Evolutionary conservation across 2,329 filamentous ascomycete genomes (phyloP).

Genomic region (Colletotrichum sp.): DNA sequence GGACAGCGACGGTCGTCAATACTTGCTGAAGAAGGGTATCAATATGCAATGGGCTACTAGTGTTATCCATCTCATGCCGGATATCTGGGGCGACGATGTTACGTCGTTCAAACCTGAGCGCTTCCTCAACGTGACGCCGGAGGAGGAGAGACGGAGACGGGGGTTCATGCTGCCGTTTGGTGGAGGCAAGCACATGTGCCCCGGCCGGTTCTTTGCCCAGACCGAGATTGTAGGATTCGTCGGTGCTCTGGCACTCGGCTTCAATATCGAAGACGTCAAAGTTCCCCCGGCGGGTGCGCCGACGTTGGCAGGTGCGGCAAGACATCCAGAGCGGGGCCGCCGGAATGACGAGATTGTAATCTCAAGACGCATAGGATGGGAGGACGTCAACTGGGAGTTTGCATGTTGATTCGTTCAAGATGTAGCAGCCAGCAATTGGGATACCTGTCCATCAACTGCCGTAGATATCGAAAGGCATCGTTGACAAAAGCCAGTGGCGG

Average conservation of each 20-base stretch:
- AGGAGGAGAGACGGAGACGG: conserved; percentile 26
- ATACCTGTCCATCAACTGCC: background rate
- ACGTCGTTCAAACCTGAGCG: conserved; percentile 27
- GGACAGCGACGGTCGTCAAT: conserved; percentile 25
- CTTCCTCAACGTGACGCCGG: conserved; percentile 22
- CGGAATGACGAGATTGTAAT: conserved; percentile 13
- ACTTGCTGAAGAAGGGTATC: conserved; percentile 28
- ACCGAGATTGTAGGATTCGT: conserved; percentile 32
- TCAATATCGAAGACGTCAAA: conserved; percentile 25
- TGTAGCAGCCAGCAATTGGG: background rate
- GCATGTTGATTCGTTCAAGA: background rate
- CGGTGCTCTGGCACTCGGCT: conserved; percentile 25
- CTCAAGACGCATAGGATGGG: conserved; percentile 26
- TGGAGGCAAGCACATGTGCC: conserved; percentile 35
- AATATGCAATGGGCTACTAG: conserved; percentile 30
- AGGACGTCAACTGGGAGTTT: conserved; percentile 27
- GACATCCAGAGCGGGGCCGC: conserved; percentile 6
- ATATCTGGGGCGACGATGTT: conserved; percentile 28
- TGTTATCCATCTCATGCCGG: conserved; percentile 25
- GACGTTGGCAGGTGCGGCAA: conserved; percentile 12
- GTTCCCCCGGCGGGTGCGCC: conserved; percentile 16
- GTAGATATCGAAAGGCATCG: background rate
- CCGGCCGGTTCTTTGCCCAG: conserved; percentile 34
- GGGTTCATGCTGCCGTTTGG: conserved; percentile 35
- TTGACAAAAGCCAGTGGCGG: background rate